Percentiles rank a stretch among this genome's conserved stretches.
Evolutionary conservation across 164 flowering plant species (phyloP).

Genomic region (Vitis amurensis): DNA sequence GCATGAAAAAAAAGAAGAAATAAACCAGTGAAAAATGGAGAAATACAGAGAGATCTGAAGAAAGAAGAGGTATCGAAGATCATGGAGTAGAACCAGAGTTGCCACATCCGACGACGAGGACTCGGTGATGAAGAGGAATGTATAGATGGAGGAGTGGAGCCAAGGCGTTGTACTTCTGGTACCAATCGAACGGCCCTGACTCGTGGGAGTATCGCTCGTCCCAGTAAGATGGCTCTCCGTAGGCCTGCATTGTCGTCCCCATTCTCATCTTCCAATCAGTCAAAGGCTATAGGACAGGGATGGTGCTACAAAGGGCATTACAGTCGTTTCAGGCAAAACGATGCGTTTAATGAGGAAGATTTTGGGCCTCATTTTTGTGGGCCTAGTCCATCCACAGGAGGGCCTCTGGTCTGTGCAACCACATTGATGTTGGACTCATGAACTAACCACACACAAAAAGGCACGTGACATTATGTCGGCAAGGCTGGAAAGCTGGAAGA

Average conservation of each 20-base stretch:
- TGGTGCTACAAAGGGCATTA: no score
- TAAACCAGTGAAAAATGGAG: background rate
- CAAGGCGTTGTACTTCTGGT: conserved; percentile 74
- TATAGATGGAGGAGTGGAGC: conserved; percentile 72
- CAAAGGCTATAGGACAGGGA: no score
- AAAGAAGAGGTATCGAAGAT: background rate
- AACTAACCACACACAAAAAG: no score
- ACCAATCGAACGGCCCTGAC: conserved; percentile 79
- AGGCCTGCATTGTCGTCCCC: conserved; percentile 52
- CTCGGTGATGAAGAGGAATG: conserved; percentile 39
- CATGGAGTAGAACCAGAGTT: conserved; percentile 50
- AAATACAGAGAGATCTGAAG: conserved; percentile 3
- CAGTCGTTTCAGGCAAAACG: no score
- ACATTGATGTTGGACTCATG: no score
- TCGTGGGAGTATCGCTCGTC: conserved; percentile 73
- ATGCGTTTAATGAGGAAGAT: no score
- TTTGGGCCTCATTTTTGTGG: no score
- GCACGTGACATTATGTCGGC: no score
- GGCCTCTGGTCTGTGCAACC: no score
- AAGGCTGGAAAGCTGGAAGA: no score
- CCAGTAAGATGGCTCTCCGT: conserved; percentile 91
- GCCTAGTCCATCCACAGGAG: no score
- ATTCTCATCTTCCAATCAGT: conserved; percentile 17
- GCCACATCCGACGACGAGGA: conserved; percentile 84
- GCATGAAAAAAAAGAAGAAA: background rate